Percentiles rank a stretch among this genome's conserved stretches.
These are phyloP conservation scores for Dissophora globulifera DNA, from an alignment of 192 early-diverging fungal species.

Conservation along the genomic window DNA sequence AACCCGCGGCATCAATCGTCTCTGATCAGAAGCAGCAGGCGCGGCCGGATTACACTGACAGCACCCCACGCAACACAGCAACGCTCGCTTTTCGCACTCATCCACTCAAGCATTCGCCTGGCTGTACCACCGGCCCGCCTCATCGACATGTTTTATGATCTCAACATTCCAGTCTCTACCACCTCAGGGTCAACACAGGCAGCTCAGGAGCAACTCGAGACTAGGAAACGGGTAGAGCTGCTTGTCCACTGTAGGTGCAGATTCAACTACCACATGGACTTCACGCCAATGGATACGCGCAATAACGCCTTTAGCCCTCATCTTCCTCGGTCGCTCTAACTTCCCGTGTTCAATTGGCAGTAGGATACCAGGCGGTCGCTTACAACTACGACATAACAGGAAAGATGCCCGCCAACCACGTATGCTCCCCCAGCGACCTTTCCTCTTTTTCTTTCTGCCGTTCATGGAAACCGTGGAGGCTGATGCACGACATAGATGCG, in stretches of 20 bases:
- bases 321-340: not conserved
- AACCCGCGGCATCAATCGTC: too few species aligned
- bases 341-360: slow-evolving; percentile 22
- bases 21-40: not conserved
- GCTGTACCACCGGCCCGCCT: too few species aligned
- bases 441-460: too few species aligned
- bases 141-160: slow-evolving; percentile 65
- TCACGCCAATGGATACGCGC: too few species aligned
- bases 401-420: slow-evolving; percentile 55
- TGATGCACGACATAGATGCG: not conserved
- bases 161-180: slow-evolving; percentile 62
- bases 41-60: too few species aligned
- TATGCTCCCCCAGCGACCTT: not conserved
- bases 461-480: too few species aligned
- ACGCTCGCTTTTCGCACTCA: too few species aligned
- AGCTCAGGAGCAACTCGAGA: slow-evolving; percentile 49
- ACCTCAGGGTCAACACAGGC: slow-evolving; percentile 20
- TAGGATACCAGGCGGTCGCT: slow-evolving; percentile 69
- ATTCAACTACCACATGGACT: not conserved
- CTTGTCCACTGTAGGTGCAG: slow-evolving; percentile 58
- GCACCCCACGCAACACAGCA: too few species aligned
- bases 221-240: slow-evolving; percentile 56
- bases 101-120: too few species aligned
- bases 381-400: slow-evolving; percentile 61
- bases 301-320: too few species aligned